Percentiles rank a stretch among this genome's conserved stretches.
Conservation (phyloP, 345 rosid species). For the Zanthoxylum bungeanum region DNA sequence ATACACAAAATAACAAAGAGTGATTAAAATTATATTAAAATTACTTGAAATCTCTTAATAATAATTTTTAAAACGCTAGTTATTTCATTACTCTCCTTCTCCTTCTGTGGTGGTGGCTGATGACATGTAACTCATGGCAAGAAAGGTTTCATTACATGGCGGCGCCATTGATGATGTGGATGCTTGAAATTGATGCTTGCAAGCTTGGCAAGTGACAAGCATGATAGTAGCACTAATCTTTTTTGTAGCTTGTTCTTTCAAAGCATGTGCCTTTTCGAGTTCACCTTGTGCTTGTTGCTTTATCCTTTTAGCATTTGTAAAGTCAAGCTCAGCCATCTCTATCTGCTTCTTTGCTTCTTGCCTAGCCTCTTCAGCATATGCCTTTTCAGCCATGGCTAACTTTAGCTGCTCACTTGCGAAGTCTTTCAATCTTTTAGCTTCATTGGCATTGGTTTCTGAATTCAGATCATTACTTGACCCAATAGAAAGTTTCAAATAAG, state of each 20-base stretch:
- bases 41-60: too few species aligned
- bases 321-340: conserved; percentile 76
- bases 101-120: conserved; percentile 78
- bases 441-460: conserved; percentile 10
- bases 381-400: conserved; percentile 60
- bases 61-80: too few species aligned
- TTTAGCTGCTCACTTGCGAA: conserved; percentile 46
- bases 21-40: too few species aligned
- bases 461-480: conserved; percentile 33
- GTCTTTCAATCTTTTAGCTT: conserved; percentile 45
- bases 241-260: conserved; percentile 68
- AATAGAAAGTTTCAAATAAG: conserved; percentile 67
- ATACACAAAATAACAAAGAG: neutral
- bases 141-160: conserved; percentile 64
- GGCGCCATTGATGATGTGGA: conserved; percentile 25
- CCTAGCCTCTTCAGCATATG: conserved; percentile 69
- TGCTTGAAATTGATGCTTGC: conserved; percentile 64
- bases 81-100: conserved; percentile 37
- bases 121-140: conserved; percentile 77
- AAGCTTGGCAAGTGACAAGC: conserved; percentile 73
- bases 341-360: conserved; percentile 64
- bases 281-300: conserved; percentile 72
- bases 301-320: conserved; percentile 62
- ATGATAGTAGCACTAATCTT: conserved; percentile 57
- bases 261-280: conserved; percentile 59